These are phyloP conservation scores for Taphrina communis DNA, from an alignment of 1,139 yeast species.

Conservation along the genomic window DNA sequence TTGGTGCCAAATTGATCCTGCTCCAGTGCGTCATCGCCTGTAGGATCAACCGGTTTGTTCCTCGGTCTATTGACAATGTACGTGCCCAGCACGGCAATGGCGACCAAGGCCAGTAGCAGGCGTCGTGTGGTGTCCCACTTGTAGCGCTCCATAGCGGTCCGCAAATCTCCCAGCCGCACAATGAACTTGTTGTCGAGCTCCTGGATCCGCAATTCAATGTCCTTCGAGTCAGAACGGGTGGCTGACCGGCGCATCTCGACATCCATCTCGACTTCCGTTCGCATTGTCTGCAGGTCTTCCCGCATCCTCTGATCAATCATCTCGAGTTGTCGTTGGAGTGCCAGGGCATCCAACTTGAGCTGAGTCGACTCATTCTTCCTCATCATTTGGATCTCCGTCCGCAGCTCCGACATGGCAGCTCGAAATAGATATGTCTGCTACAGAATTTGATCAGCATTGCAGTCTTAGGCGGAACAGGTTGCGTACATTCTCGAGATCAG, in stretches of 20 bases:
- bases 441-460: too few species aligned
- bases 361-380: conserved; percentile 76
- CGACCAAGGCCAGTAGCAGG: conserved; percentile 29
- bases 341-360: conserved; percentile 67
- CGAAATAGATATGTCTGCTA: conserved; percentile 68
- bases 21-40: conserved; percentile 3
- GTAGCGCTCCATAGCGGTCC: conserved; percentile 41
- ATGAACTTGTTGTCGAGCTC: conserved; percentile 86
- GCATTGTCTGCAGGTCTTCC: conserved; percentile 67
- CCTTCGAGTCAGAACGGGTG: conserved; percentile 76
- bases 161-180: conserved; percentile 52
- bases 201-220: conserved; percentile 72
- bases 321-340: conserved; percentile 72
- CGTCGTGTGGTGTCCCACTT: conserved; percentile 45
- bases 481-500: conserved; percentile 46
- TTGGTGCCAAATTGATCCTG: conserved; percentile 14
- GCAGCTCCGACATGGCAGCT: conserved; percentile 87
- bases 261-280: conserved; percentile 81
- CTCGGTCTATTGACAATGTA: conserved; percentile 37
- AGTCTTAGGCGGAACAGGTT: neutral
- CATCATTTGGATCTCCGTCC: conserved; percentile 76
- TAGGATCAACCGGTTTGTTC: neutral
- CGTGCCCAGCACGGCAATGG: conserved; percentile 36
- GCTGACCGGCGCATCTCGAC: conserved; percentile 86
- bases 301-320: conserved; percentile 78